Evolutionary conservation across 2,329 filamentous ascomycete species (phyloP).

Genomic region (Hypoxylon sp.): DNA sequence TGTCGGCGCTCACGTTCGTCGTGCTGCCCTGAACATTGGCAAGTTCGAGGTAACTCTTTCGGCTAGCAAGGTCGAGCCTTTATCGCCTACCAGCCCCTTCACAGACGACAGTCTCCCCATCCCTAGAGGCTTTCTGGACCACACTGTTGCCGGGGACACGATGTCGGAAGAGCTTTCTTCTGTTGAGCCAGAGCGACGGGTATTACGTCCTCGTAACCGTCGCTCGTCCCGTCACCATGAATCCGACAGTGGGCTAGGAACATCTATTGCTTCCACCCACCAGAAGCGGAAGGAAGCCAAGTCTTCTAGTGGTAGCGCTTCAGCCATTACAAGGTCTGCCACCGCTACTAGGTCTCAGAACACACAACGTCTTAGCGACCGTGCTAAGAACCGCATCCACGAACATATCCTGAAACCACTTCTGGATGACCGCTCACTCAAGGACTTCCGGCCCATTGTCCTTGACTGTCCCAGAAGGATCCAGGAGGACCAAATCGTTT

Average conservation of each 20-base stretch:
- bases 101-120: slow-evolving; percentile 72
- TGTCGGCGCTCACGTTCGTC: slow-evolving; percentile 77
- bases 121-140: slow-evolving; percentile 71
- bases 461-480: slow-evolving; percentile 85
- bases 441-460: slow-evolving; percentile 85
- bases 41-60: slow-evolving; percentile 75
- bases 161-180: slow-evolving; percentile 59
- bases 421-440: slow-evolving; percentile 78
- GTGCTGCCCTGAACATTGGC: slow-evolving; percentile 76
- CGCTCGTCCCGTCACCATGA: slow-evolving; percentile 76
- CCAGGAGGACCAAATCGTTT: slow-evolving; percentile 86
- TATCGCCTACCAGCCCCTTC: slow-evolving; percentile 61
- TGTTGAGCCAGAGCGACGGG: slow-evolving; percentile 62
- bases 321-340: slow-evolving; percentile 74
- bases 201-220: slow-evolving; percentile 68
- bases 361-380: slow-evolving; percentile 74
- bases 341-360: slow-evolving; percentile 63
- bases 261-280: slow-evolving; percentile 78
- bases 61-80: slow-evolving; percentile 59
- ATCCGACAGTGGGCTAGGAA: slow-evolving; percentile 90
- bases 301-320: slow-evolving; percentile 59
- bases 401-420: slow-evolving; percentile 85
- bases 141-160: slow-evolving; percentile 67
- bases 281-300: slow-evolving; percentile 66
- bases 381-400: slow-evolving; percentile 83